Percentiles rank a stretch among this genome's conserved stretches.
These are phyloP conservation scores for Capsicum baccatum DNA, from an alignment of 257 asterid species.

Conservation along the genomic window DNA sequence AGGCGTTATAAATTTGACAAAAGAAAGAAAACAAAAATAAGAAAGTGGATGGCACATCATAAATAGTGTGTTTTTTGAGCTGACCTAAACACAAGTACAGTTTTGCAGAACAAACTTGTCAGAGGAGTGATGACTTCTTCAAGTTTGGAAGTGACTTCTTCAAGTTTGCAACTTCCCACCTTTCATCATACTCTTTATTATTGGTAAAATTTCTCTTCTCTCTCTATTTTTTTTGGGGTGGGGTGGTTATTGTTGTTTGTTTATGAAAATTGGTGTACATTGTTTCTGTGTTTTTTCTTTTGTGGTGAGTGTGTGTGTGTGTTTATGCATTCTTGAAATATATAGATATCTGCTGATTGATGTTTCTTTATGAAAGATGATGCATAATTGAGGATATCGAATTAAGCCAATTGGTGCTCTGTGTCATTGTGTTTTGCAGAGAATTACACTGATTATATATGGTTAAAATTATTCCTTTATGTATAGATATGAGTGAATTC, in stretches of 20 bases:
- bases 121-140: conserved; percentile 40
- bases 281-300: not conserved
- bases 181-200: conserved; percentile 77
- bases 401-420: too few species aligned
- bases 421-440: too few species aligned
- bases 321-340: not conserved
- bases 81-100: not conserved
- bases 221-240: not conserved
- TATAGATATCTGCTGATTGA: not conserved
- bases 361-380: not conserved
- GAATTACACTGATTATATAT: too few species aligned
- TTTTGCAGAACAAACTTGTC: conserved; percentile 10
- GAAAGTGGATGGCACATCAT: not conserved
- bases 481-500: too few species aligned
- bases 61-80: not conserved
- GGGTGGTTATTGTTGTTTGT: not conserved
- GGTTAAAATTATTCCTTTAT: too few species aligned
- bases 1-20: too few species aligned
- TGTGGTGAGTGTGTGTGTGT: not conserved
- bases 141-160: not conserved
- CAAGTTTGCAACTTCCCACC: conserved; percentile 48
- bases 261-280: not conserved
- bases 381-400: not conserved
- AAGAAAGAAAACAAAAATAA: too few species aligned
- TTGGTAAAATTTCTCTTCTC: conserved; percentile 50